A percentile compares a stretch with the other conserved stretches of the same genome.
Conservation (phyloP, 2,329 filamentous ascomycete species). For the Ceratocystis variospora region DNA sequence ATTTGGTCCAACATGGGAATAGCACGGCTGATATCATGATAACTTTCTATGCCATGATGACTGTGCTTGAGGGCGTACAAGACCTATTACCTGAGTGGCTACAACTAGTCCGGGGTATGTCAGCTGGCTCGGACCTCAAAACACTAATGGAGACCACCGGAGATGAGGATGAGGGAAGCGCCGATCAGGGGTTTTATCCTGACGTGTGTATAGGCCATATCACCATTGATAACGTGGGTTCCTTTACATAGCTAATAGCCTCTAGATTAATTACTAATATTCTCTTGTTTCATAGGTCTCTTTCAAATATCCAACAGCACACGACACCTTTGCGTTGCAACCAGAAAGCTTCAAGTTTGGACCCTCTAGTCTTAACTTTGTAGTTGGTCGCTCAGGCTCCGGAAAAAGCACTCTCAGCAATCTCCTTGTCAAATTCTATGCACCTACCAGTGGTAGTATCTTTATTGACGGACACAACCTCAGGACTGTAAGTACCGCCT, state of each 20-base stretch:
- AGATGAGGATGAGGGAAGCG: neutral
- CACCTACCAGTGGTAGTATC: constrained; percentile 50
- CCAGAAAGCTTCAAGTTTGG: constrained; percentile 55
- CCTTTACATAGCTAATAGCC: neutral
- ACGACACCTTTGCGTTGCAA: constrained; percentile 44
- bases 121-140: constrained; percentile 45
- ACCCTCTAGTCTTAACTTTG: constrained; percentile 25
- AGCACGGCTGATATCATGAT: constrained; percentile 58
- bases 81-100: constrained; percentile 63
- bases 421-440: constrained; percentile 66
- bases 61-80: constrained; percentile 62
- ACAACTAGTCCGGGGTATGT: constrained; percentile 63
- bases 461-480: constrained; percentile 52
- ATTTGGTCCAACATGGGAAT: constrained; percentile 48
- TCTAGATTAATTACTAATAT: neutral
- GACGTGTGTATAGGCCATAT: neutral
- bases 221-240: neutral
- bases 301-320: constrained; percentile 68
- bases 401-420: constrained; percentile 62
- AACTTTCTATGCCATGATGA: constrained; percentile 71
- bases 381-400: constrained; percentile 45
- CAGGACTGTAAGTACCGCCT: constrained; percentile 47
- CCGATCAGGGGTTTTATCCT: neutral
- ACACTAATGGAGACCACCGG: constrained; percentile 23
- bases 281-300: constrained; percentile 38